Base-by-base conservation (phyloP, 768 basidiomycete genomes). In the Ramaria sp. region DNA sequence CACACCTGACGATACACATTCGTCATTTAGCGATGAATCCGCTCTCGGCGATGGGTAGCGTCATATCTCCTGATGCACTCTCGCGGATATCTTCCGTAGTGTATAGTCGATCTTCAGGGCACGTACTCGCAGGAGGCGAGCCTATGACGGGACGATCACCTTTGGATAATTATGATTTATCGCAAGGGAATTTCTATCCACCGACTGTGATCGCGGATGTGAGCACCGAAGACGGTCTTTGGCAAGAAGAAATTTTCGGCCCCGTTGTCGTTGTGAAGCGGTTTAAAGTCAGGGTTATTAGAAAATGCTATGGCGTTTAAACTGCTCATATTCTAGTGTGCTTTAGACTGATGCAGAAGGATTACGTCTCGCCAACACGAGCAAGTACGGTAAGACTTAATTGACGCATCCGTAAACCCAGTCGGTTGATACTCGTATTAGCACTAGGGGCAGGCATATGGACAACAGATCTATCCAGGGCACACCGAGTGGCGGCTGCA, bases 161-260 rank as follows among this genome's bases (percentile, higher is more conserved):
- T 1, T 71, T 91, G 12, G 91, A 93, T 66, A 78, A 74, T 0
- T 85, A 82, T 60, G 80, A 89, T 66, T 82, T 91, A 61, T 78
- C 82, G 5, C 65, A 67, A 43, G 91, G 91, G 49, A 77, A 73
- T 60, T 93, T 91, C 71, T 90, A 82, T 69, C 78, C 88, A 4
- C 91, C 91, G 0, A 93, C 91, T 0, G 74, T 93, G 34, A 77
- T 93, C 57, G 66, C 72, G 0, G 76, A 82, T 53, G 76, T 88
- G 13, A 70, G 71, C 30, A 68, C 73, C 0, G 70, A 78, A 34
- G 83, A 86, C 60, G 78, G 79, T 48, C 67, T 91, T 24, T 91
- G 89, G 88, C 70, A 78, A 63, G 89, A 92, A 68, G 90, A 92
- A 66, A 74, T 91, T 12, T 91, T 92, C 63, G 90, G 90, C 1